Conservation (phyloP, 176 grass and related monocot genomes). For the Triticum urartu region DNA sequence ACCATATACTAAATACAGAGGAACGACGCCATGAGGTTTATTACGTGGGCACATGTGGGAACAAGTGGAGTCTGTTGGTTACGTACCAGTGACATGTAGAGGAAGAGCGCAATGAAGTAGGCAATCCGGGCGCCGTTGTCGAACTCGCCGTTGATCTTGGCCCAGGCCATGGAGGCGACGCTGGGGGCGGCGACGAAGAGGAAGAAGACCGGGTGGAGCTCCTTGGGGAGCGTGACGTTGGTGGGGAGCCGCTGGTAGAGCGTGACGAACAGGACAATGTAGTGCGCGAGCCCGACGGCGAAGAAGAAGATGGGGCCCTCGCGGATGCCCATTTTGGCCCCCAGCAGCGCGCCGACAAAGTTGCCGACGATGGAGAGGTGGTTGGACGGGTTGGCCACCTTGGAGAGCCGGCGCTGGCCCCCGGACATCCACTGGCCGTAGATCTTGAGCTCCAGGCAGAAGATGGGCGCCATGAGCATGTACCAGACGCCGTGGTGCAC, state of each 20-base stretch:
- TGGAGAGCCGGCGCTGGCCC: conserved; percentile 62
- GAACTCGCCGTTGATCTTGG: conserved; percentile 75
- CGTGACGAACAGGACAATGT: conserved; percentile 94
- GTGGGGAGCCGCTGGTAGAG: conserved; percentile 95
- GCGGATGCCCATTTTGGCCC: conserved; percentile 68
- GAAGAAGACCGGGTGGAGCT: conserved; percentile 98
- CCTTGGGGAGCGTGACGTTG: conserved; percentile 81
- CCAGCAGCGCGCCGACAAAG: conserved; percentile 86
- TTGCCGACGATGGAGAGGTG: conserved; percentile 91
- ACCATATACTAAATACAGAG: no score
- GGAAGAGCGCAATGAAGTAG: conserved; percentile 91
- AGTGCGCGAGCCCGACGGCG: conserved; percentile 85
- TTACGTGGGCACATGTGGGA: neutral
- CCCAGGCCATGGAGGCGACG: conserved; percentile 88
- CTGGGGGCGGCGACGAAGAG: conserved; percentile 89
- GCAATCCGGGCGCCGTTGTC: conserved; percentile 63
- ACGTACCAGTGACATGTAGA: conserved; percentile 87
- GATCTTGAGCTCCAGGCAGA: conserved; percentile 89
- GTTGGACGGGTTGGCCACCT: conserved; percentile 92
- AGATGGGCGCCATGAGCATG: conserved; percentile 79
- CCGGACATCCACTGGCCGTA: conserved; percentile 99
- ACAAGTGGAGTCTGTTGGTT: neutral
- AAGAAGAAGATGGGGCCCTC: conserved; percentile 93
- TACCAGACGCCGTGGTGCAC: conserved; percentile 61
- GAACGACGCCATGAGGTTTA: no score